phyloP scores from a whole-genome alignment of 495 filamentous ascomycete species.

The Achaetomiella virescens region DNA sequence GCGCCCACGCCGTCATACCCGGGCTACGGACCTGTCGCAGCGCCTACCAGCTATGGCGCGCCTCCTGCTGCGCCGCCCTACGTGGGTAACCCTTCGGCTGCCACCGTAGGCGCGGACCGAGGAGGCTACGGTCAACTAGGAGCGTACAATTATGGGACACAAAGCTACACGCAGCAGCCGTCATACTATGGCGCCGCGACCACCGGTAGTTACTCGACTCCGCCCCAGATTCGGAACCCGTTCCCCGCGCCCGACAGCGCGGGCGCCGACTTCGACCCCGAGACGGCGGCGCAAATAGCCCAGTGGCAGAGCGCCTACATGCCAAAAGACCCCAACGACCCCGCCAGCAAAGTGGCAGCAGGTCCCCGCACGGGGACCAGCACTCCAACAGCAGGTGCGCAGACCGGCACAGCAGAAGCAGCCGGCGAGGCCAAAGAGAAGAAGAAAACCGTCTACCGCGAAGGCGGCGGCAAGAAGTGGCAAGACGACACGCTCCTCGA shows the following conservation, averaged over 20 bases:
- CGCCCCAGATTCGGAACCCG: slow-evolving; percentile 79
- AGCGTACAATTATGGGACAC: slow-evolving; percentile 44
- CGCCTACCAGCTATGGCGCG: slow-evolving; percentile 34
- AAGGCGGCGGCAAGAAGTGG: slow-evolving; percentile 88
- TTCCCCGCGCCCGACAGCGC: slow-evolving; percentile 61
- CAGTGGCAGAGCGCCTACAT: slow-evolving; percentile 95
- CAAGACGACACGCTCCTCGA: slow-evolving; percentile 78
- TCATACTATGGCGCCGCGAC: slow-evolving; percentile 24
- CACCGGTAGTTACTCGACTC: slow-evolving; percentile 41
- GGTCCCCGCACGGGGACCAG: slow-evolving; percentile 13
- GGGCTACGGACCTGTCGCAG: slow-evolving; percentile 28
- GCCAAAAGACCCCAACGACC: slow-evolving; percentile 42
- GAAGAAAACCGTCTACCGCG: slow-evolving; percentile 71
- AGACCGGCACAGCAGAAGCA: slow-evolving; percentile 30
- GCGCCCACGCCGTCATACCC: slow-evolving; percentile 21
- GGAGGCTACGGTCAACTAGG: slow-evolving; percentile 28
- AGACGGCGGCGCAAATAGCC: slow-evolving; percentile 87
- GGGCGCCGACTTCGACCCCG: slow-evolving; percentile 59
- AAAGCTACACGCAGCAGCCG: slow-evolving; percentile 29
- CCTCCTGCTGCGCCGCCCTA: slow-evolving; percentile 30
- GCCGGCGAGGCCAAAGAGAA: slow-evolving; percentile 31
- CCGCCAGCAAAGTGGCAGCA: slow-evolving; percentile 25
- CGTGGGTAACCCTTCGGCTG: slow-evolving; percentile 25
- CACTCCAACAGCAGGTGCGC: slow-evolving; percentile 27
- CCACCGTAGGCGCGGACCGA: slow-evolving; percentile 26